Base-by-base conservation (phyloP, 2,329 filamentous ascomycete genomes). In the Gliomastix tumulicola region DNA sequence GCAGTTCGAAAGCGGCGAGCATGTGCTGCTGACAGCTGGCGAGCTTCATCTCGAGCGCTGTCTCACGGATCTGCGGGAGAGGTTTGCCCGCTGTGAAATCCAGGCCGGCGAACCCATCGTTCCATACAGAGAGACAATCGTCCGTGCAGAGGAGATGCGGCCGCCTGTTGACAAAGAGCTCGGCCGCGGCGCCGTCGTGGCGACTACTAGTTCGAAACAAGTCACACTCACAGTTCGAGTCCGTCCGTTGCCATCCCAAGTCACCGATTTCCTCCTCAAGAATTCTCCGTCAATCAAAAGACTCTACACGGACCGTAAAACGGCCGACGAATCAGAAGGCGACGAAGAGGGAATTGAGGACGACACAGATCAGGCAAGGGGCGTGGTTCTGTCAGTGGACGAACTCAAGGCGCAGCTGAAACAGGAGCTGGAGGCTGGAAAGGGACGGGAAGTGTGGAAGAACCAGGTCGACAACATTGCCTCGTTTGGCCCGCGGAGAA, bases 31-130 rank as follows among this genome's bases (percentile, higher is more conserved):
- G 25, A 97, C 92, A 1, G 92, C 92, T 6, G 92, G 92, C 37
- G 92, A 98, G 59, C 57, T 98, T 46, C 92, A 98, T 63, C 70
- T 98, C 4, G 92, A 98, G 60, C 74, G 92, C 39, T 98, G 92
- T 55, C 60, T 98, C 41, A 95, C 92, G 36, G 92, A 98, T 65
- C 69, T 98, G 19, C 77, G 88, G 43, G 92, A 98, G 55, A 74
- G 92, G 6, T 98, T 95, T 54, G 90, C 92, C 6, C 82, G 79
- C 44, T 97, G 94, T 54, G 90, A 97, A 47, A 89, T 98, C 36
- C 90, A 97, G 54, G 87, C 87, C 20, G 89, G 92, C 39, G 86
- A 87, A 30, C 86, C 92, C 2, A 97, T 98, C 42, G 92, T 98
- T 12, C 92, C 92, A 0, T 98, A 95, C 59, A 76, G 89, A 39